Evolutionary conservation across 495 filamentous ascomycete genomes (phyloP).

Genomic region (Annulohypoxylon maeteangense): DNA sequence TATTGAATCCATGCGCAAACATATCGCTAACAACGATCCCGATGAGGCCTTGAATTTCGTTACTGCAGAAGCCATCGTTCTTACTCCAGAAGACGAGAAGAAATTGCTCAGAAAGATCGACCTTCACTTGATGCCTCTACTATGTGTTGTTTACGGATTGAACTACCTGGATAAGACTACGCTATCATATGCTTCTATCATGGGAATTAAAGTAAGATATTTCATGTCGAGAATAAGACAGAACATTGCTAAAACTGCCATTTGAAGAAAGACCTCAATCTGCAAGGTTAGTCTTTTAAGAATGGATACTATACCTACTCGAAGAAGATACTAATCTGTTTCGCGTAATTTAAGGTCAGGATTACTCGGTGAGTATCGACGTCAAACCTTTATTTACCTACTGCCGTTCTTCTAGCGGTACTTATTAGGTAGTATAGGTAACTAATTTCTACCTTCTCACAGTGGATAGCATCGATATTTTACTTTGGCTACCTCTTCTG

Average conservation of each 20-base stretch:
- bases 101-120: conserved; percentile 68
- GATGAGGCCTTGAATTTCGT: conserved; percentile 49
- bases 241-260: background rate
- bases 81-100: conserved; percentile 55
- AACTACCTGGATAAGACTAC: conserved; percentile 75
- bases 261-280: conserved; percentile 40
- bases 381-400: no score
- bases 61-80: conserved; percentile 45
- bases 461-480: conserved; percentile 57
- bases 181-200: conserved; percentile 70
- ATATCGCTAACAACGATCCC: conserved; percentile 39
- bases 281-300: conserved; percentile 27
- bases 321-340: background rate
- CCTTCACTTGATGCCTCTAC: conserved; percentile 68
- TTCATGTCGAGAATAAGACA: conserved; percentile 54
- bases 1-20: conserved; percentile 24
- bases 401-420: no score
- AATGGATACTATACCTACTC: background rate
- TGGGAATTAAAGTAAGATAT: conserved; percentile 63
- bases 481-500: conserved; percentile 75
- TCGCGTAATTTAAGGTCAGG: conserved; percentile 26
- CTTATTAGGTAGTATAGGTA: background rate
- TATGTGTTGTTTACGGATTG: conserved; percentile 72
- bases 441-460: conserved; percentile 1
- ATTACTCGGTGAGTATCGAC: conserved; percentile 46